Base-by-base conservation (phyloP, 1,139 yeast species). In the Lodderomyces parapsilosis region DNA sequence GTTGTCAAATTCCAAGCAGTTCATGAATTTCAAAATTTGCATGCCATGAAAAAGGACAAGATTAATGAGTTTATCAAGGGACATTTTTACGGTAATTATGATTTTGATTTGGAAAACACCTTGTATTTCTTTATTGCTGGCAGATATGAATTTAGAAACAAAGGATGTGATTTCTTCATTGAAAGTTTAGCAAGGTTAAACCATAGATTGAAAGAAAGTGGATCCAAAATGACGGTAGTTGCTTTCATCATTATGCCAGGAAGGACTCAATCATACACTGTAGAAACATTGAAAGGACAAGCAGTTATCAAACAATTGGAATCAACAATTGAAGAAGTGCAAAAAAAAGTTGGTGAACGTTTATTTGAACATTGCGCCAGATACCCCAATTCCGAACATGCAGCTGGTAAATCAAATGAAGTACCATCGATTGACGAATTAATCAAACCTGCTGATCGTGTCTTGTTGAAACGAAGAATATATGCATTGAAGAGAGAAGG, bases 221-320 rank as follows among this genome's bases (percentile, higher is more conserved):
- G 89, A 33, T 86, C 96, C 11, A 87, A 86, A 56, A 86, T 84
- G 74, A 93, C 98, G 0, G 94, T 93, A 27, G 97, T 93, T 39
- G 98, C 98, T n/a, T 93, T 93, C 62, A 88, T 93, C 57, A 91
- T 93, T 63, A 93, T 93, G 99, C 99, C 99, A 1, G 98, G 97
- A 17, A 81, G 84, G 44, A 91, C 96, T 45, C 85, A 85, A 56
- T 90, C 97, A 1, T 93, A 90, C 67, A 93, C 98, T 1, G 96
- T 90, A 35, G 99, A 93, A 62, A 93, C 98, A 14, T 78, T 93
- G 58, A 87, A 86, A 70, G 96, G 97, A 41, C 99, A 93, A 66
- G 97, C 98, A 2, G 97, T 90, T 40, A 85, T 91, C 53, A 87
- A 86, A 63, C 95, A 96, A 48, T 77, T 93, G 58, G 96, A 91